Percentiles rank a stretch among this genome's conserved stretches.
Conservation (phyloP, 495 filamentous ascomycete species). For the Hypoxylon trugodes region DNA sequence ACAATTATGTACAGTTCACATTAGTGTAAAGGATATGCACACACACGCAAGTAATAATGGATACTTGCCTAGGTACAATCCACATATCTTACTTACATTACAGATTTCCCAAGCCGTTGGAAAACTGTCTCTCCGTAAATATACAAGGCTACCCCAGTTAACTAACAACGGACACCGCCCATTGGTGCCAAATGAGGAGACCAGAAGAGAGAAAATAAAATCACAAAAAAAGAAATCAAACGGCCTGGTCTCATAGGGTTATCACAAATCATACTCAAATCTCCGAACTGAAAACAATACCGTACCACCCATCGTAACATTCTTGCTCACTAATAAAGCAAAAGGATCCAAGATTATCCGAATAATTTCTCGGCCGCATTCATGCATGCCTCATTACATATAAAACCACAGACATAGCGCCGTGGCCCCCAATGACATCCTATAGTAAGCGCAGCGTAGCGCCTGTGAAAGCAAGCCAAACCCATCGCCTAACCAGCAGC, state of each 20-base stretch:
- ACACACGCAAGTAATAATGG: constrained; percentile 22
- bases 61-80: too few species aligned
- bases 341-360: too few species aligned
- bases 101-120: constrained; percentile 32
- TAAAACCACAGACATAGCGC: too few species aligned
- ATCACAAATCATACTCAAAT: constrained; percentile 1
- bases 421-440: constrained; percentile 20
- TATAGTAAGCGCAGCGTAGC: constrained; percentile 35
- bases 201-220: neutral
- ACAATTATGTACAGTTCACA: constrained; percentile 6
- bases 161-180: constrained; percentile 5
- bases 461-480: constrained; percentile 12
- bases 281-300: constrained; percentile 3
- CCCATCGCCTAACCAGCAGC: neutral
- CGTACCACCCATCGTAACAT: neutral
- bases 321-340: constrained; percentile 20
- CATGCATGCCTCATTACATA: too few species aligned
- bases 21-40: neutral
- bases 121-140: constrained; percentile 36
- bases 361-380: too few species aligned
- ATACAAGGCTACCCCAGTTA: constrained; percentile 33
- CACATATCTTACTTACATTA: constrained; percentile 33
- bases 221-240: neutral
- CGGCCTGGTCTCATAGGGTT: neutral
- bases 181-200: constrained; percentile 1